Base-by-base conservation (phyloP, 805 yeast species). In the Blastobotrys robertii region DNA sequence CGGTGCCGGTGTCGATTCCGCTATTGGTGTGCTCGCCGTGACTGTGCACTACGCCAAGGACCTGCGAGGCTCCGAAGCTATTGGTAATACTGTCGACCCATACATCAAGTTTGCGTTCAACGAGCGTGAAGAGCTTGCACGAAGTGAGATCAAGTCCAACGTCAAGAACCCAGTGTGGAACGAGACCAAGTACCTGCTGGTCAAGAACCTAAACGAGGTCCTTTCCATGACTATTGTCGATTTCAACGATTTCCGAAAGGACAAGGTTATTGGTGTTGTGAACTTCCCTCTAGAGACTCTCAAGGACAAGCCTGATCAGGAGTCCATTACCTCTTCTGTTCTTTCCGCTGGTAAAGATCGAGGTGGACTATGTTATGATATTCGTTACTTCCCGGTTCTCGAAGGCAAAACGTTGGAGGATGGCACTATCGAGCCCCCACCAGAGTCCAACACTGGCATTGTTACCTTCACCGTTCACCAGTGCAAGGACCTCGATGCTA, bases 371-470 rank as follows among this genome's bases (percentile, higher is more conserved):
- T 63, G 62, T 4, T 84, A 79, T 59, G 87, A 84, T 49, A 69
- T 84, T 52, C 76, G 77, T 49, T 84, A 73, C 67, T 78, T 79
- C 71, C 92, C 94, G 34, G 80, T 92, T 10, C 65, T 86, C 47
- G 61, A 60, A 53, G 68, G 68, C 14, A 51, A 50, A 43, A 54
- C 56, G 11, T 70, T 74, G 45, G 80, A 84, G 2, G 95, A 86
- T 62, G 96, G 96, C 40, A 80, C 88, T 2, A 69, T 74, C 42
- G 80, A 78, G 50, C 86, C 94, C 38, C 84, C 94, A 37, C 95
- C 95, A 37, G 96, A 86, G 51, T 75, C 85, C 59, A 90, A 90
- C 65, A 86, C 97, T 11, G 99, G 99, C 72, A 79, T 94, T 53
- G 77, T 81, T 14, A 72, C 79, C 54, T 65, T 90, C 51, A 81